Base-by-base conservation (phyloP, 257 asterid genomes). In the Solanum verrucosum region DNA sequence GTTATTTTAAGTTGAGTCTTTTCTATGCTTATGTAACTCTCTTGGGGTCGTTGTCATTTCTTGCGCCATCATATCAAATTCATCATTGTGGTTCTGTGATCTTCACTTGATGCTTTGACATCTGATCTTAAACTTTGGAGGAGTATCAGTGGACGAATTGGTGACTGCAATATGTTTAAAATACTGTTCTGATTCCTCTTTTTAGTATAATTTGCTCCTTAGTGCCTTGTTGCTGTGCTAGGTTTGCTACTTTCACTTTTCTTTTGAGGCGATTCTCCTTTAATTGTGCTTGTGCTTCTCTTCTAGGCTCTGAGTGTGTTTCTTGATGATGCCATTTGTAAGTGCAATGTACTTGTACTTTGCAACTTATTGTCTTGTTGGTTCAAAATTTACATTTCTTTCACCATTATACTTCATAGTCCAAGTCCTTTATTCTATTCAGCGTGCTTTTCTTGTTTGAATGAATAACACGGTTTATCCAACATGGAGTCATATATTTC, bases 271-370 rank as follows among this genome's bases (percentile, higher is more conserved):
- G 15, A 18, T 79, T 27, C 38, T 23, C 34, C 59, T 68, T 81
- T 33, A 60, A 29, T 71, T 84, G 33, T 89, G 29, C 21, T 29
- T 5, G 12, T 12, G 16, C 56, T 46, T 87, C 73, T 88, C 87
- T 91, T 89, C 44, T 94, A 97, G 99, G 99, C 98, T 83, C 92
- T 95, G 81, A 94, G 94, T 79, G 88, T 88, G 78, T 89, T 97
- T 90, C 96, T 97, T 86, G 98, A 83, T 81, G 93, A 91, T 49
- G 59, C 3, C 21, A 49, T 49, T 49, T 49, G 7, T 15, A 49
- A 49, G 59, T 49, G 21, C 59, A 49, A 2, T 5, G 59, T 49
- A 49, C 59, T 44, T 44, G 52, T 44, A 11, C 52, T 44, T 44
- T 44, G 52, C 52, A 44, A 44, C 52, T 49, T 46, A 1, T 46